Evolutionary conservation across 2,329 filamentous ascomycete genomes (phyloP), one percentile per base, ranked within the genome.

Genomic region (Hymenoscyphus scutula): DNA sequence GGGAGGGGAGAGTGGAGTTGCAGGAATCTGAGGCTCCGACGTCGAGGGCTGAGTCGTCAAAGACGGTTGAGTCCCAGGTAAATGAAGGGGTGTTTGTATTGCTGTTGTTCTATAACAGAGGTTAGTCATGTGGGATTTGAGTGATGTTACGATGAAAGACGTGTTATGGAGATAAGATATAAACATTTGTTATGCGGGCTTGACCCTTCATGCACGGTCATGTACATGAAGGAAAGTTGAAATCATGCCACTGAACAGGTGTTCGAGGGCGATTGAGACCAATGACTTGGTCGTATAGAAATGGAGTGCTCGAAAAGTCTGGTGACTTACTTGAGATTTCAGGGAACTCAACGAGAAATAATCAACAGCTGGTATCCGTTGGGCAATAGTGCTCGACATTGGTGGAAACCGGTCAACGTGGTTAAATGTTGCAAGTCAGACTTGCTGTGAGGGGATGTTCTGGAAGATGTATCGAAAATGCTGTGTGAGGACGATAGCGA

Each of bases 1-100:
- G 71, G 56, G 70, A 70, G 56, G 71, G 61, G 51, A 71, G 60
- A 15, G 65, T 65, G 13, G 71, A 73, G 51, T 70, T 67, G 61
- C 68, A 68, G 48, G 69, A 71, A 59, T 72, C 70, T 11, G 69
- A 68, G 34, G 61, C 62, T 29, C 57, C 23, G 41, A 65, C 32
- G 23, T 67, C 41, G 4, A 48, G 53, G 38, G 64, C 62, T 54
- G 69, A 55, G 58, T 68, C 68, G 62, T 59, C 58, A 53, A 62
- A 65, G 30, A 62, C 48, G 27, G n/a, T 61, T 13, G 62, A 61
- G 37, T 70, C 68, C 69, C 68, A 71, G 53, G 59, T 54, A 27
- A 62, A 65, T 27, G 25, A 23, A n/a, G 59, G 45, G 19, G 68
- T 65, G 34, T 61, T 63, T 53, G 64, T 62, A 13, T 51, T 56